Conservation (phyloP, 2,329 filamentous ascomycete species). For the Claviceps sp. region DNA sequence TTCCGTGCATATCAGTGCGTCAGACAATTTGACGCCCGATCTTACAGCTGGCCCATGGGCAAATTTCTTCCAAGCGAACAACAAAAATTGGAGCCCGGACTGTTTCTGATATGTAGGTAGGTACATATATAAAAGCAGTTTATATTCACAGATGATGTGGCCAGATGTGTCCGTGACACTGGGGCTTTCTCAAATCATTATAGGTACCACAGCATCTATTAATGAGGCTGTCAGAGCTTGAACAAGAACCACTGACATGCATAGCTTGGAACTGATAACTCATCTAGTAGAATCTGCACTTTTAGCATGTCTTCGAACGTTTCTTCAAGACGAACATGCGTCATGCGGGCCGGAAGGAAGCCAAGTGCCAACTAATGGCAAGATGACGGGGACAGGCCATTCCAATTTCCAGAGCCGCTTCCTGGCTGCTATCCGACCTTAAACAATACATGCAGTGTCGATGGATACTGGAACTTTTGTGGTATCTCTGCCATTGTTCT, state of each 20-base stretch:
- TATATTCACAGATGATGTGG: background rate
- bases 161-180: background rate
- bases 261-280: background rate
- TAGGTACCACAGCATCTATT: background rate
- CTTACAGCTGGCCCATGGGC: background rate
- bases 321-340: background rate
- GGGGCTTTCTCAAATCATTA: background rate
- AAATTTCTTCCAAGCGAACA: background rate
- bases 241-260: background rate
- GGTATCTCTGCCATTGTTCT: too few relatives aligned
- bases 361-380: background rate
- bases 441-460: background rate
- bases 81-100: background rate
- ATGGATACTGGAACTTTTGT: background rate
- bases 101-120: background rate
- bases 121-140: background rate
- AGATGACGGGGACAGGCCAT: background rate
- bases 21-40: background rate
- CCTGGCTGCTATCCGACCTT: background rate
- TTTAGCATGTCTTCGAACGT: background rate
- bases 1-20: background rate
- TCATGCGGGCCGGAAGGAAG: background rate
- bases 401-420: background rate
- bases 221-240: background rate
- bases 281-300: background rate